phyloP scores from a whole-genome alignment of 495 filamentous ascomycete genomes.

The Zalerion maritima region DNA sequence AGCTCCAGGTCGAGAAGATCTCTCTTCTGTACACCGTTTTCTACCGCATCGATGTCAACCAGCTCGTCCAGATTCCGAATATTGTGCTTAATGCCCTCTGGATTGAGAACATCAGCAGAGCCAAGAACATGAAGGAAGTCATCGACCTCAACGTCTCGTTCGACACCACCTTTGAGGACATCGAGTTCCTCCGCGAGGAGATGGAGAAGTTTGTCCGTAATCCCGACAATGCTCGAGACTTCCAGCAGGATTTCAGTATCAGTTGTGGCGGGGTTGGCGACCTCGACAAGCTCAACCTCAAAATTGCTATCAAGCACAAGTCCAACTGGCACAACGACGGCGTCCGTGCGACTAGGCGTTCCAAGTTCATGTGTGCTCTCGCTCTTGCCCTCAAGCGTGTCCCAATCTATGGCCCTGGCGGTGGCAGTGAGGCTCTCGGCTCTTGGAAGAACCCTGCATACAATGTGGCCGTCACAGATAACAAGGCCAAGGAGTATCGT shows the following conservation, averaged over 20 bases:
- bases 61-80: conserved; percentile 69
- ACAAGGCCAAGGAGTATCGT: conserved; percentile 42
- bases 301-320: conserved; percentile 78
- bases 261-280: conserved; percentile 67
- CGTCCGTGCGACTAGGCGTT: conserved; percentile 66
- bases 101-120: conserved; percentile 85
- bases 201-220: conserved; percentile 72
- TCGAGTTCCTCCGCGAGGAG: conserved; percentile 66
- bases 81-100: conserved; percentile 77
- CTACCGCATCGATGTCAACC: conserved; percentile 64
- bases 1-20: conserved; percentile 81
- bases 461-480: conserved; percentile 55
- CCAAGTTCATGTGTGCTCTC: conserved; percentile 93
- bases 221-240: conserved; percentile 81
- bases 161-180: conserved; percentile 75
- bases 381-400: conserved; percentile 74
- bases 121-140: conserved; percentile 81
- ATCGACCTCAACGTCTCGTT: conserved; percentile 67
- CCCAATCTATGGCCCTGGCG: conserved; percentile 73
- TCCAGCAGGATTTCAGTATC: conserved; percentile 69
- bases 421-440: conserved; percentile 50
- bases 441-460: conserved; percentile 57
- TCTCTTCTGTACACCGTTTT: conserved; percentile 91
- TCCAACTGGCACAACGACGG: conserved; percentile 92
- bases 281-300: conserved; percentile 76